Evolutionary conservation across 2,329 filamentous ascomycete species (phyloP).

Genomic region (Phyllosticta citrichinensis): DNA sequence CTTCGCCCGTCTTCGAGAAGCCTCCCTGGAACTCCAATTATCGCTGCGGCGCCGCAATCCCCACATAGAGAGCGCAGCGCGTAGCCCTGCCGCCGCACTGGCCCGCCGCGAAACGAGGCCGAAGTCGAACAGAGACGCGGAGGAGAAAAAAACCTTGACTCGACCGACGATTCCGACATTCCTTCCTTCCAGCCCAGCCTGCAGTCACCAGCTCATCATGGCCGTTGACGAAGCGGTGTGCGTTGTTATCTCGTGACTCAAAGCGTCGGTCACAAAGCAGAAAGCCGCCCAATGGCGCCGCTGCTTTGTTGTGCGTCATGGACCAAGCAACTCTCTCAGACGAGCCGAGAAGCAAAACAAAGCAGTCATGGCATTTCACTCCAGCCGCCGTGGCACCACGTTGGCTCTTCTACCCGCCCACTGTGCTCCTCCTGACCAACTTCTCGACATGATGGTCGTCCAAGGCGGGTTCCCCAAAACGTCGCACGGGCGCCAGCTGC

Average conservation of each 20-base stretch:
- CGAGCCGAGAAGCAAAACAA: background rate
- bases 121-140: background rate
- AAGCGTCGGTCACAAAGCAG: background rate
- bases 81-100: background rate
- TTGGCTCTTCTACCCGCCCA: too few species aligned
- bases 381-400: background rate
- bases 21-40: background rate
- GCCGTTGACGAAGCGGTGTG: background rate
- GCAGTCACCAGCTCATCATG: background rate
- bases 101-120: background rate
- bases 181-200: too few species aligned
- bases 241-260: background rate
- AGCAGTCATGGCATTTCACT: background rate
- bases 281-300: background rate
- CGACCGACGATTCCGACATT: background rate
- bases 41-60: background rate
- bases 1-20: background rate
- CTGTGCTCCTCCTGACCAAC: too few species aligned
- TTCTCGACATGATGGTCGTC: too few species aligned
- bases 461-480: background rate
- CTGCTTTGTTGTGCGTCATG: background rate
- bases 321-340: background rate
- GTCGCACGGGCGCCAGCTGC: slow-evolving; percentile 5
- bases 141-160: background rate
- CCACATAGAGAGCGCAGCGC: background rate